These are phyloP conservation scores for Ilyonectria sp. DNA, from an alignment of 2,329 filamentous ascomycete genomes.

Conservation along the genomic window DNA sequence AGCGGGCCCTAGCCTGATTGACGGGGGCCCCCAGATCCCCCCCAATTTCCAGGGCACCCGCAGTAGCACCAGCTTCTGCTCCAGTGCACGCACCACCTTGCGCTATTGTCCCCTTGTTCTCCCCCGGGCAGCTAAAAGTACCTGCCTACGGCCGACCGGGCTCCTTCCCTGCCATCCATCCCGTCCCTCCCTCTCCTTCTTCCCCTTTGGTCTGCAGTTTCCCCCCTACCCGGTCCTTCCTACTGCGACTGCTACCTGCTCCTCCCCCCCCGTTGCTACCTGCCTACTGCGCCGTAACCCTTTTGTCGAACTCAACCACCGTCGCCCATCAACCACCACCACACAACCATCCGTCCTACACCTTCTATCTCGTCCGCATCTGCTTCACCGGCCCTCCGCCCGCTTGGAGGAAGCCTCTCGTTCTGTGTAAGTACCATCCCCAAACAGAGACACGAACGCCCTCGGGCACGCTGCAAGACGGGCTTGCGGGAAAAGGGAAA, in stretches of 20 bases:
- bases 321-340: conserved; percentile 38
- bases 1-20: conserved; percentile 37
- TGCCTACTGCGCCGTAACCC: conserved; percentile 43
- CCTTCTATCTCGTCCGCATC: conserved; percentile 40
- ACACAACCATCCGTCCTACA: conserved; percentile 40
- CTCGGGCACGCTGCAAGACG: conserved; percentile 19
- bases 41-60: conserved; percentile 49
- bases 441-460: conserved; percentile 25
- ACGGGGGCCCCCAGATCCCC: conserved; percentile 39
- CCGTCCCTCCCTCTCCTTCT: conserved; percentile 21
- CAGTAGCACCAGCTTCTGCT: conserved; percentile 38
- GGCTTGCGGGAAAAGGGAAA: conserved; percentile 19
- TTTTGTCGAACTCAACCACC: conserved; percentile 43
- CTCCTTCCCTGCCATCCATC: conserved; percentile 24
- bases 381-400: conserved; percentile 35
- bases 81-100: conserved; percentile 43
- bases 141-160: conserved; percentile 24
- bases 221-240: conserved; percentile 43
- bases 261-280: conserved; percentile 40
- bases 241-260: conserved; percentile 31
- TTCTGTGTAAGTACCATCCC: conserved; percentile 41
- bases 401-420: conserved; percentile 42
- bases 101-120: conserved; percentile 22
- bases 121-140: conserved; percentile 19
- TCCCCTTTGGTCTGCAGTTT: conserved; percentile 45